Evolutionary conservation across 768 basidiomycete species (phyloP).

Genomic region (Tricholomella constricta): DNA sequence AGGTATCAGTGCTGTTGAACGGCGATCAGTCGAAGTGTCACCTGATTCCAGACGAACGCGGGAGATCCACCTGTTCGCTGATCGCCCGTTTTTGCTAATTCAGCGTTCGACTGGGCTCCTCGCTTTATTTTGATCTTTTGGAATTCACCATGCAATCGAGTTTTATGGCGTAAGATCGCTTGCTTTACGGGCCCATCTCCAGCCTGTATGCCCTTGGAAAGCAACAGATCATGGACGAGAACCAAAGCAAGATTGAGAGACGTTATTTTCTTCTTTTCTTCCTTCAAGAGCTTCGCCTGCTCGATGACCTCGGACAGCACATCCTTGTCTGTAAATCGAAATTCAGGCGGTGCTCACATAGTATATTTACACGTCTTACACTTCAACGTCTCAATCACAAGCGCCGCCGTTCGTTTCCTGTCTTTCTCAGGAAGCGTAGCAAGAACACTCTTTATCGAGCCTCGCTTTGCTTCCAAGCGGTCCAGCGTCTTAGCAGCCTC

Average conservation of each 20-base stretch:
- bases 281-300: constrained; percentile 63
- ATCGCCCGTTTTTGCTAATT: constrained; percentile 64
- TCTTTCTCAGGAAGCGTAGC: constrained; percentile 71
- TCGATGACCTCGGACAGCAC: constrained; percentile 72
- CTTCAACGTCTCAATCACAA: constrained; percentile 94
- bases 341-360: not conserved
- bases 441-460: constrained; percentile 88
- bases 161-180: constrained; percentile 86
- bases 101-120: constrained; percentile 63
- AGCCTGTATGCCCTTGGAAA: constrained; percentile 85
- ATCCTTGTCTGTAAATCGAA: constrained; percentile 61
- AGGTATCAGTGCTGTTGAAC: constrained; percentile 62
- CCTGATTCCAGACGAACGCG: not conserved
- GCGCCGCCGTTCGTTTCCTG: constrained; percentile 77
- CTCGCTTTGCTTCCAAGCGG: constrained; percentile 83
- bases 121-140: constrained; percentile 80
- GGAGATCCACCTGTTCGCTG: constrained; percentile 56
- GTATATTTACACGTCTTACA: constrained; percentile 52
- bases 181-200: constrained; percentile 90
- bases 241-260: constrained; percentile 79
- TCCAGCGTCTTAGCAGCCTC: constrained; percentile 84
- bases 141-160: constrained; percentile 83
- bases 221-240: constrained; percentile 87
- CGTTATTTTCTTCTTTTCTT: constrained; percentile 77
- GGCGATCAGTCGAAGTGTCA: constrained; percentile 10